These are phyloP conservation scores for Choiromyces venosus DNA, from an alignment of 495 filamentous ascomycete genomes.

Conservation along the genomic window DNA sequence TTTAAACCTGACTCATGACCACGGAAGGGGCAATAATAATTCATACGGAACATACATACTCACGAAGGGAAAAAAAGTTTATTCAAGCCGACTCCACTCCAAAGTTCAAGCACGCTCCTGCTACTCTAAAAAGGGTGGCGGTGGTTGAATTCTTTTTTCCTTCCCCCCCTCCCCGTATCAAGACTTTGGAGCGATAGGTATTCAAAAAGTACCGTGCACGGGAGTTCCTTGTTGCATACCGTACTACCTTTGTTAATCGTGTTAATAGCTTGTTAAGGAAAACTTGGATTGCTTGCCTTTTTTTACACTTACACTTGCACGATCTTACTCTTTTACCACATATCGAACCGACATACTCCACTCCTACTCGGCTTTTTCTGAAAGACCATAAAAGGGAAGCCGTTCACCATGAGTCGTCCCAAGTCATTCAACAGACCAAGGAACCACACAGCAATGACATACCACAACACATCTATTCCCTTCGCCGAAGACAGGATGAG, in stretches of 20 bases:
- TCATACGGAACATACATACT: not conserved
- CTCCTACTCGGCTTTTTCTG: not conserved
- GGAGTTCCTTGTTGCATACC: not conserved
- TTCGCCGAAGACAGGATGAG: conserved; percentile 17
- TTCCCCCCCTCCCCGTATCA: not conserved
- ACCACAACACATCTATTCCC: conserved; percentile 5
- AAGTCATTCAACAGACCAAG: not conserved
- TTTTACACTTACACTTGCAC: not conserved
- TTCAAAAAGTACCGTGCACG: not conserved
- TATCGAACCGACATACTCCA: not conserved
- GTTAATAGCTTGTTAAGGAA: not conserved
- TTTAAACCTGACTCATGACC: conserved; percentile 1
- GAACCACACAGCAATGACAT: not conserved
- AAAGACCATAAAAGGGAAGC: not conserved
- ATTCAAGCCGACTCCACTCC: not conserved
- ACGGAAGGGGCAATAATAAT: not conserved
- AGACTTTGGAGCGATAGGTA: not conserved
- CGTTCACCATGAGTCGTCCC: not conserved
- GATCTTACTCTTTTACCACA: not conserved
- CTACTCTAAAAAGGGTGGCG: not conserved
- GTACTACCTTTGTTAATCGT: not conserved
- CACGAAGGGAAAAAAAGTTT: not conserved
- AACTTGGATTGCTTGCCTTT: not conserved
- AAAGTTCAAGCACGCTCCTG: not conserved
- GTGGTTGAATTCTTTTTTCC: not conserved